These are phyloP conservation scores for Stagonosporopsis chrysanthemi DNA, from an alignment of 2,329 filamentous ascomycete species.

Conservation along the genomic window DNA sequence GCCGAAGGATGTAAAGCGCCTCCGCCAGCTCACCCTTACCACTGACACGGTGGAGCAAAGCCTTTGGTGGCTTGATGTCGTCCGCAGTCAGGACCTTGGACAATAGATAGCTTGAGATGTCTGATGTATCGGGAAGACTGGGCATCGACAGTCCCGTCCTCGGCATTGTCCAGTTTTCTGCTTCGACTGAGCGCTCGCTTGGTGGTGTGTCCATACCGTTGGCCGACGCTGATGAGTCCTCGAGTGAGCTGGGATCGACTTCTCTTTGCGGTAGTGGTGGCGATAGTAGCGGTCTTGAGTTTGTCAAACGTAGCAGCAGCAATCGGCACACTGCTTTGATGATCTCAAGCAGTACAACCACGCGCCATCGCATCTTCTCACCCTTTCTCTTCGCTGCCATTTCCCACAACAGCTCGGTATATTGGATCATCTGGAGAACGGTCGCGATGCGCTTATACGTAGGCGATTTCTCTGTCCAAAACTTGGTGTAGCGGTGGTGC, in stretches of 20 bases:
- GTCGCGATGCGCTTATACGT: slow-evolving; percentile 84
- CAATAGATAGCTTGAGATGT: slow-evolving; percentile 87
- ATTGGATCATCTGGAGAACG: slow-evolving; percentile 87
- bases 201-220: slow-evolving; percentile 59
- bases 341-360: slow-evolving; percentile 83
- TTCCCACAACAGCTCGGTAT: slow-evolving; percentile 95
- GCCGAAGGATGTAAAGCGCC: slow-evolving; percentile 88
- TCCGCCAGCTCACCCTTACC: slow-evolving; percentile 85
- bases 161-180: slow-evolving; percentile 83
- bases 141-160: slow-evolving; percentile 87
- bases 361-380: slow-evolving; percentile 82
- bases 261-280: slow-evolving; percentile 89
- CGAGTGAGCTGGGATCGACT: slow-evolving; percentile 69
- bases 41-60: slow-evolving; percentile 77
- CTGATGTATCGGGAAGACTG: slow-evolving; percentile 77
- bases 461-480: slow-evolving; percentile 67
- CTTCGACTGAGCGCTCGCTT: slow-evolving; percentile 50
- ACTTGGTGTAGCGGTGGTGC: slow-evolving; percentile 69
- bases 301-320: slow-evolving; percentile 80
- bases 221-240: slow-evolving; percentile 57
- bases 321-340: slow-evolving; percentile 87
- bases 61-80: slow-evolving; percentile 91
- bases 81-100: slow-evolving; percentile 92
- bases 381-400: slow-evolving; percentile 91
- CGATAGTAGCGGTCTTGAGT: slow-evolving; percentile 80